These are phyloP conservation scores for Neonectria sp. DNA, from an alignment of 2,329 filamentous ascomycete species.

Conservation along the genomic window DNA sequence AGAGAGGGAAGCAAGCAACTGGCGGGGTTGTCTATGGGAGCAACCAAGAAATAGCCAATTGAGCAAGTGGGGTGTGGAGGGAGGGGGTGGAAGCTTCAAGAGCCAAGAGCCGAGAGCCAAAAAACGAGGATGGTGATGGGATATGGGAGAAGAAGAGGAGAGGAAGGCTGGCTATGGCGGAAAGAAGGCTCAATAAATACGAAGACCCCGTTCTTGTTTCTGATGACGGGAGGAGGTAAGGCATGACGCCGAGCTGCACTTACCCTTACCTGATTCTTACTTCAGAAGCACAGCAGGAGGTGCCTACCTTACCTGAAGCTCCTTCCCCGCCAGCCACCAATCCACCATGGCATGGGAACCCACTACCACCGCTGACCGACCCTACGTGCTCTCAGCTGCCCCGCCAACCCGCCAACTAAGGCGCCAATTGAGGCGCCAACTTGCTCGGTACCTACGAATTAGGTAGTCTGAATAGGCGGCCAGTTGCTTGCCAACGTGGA, in stretches of 20 bases:
- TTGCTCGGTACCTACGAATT: not conserved
- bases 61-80: not conserved
- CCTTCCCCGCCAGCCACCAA: constrained; percentile 35
- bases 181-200: constrained; percentile 28
- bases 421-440: constrained; percentile 21
- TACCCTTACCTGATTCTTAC: constrained; percentile 24
- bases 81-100: constrained; percentile 3
- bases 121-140: not conserved
- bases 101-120: not conserved
- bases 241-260: constrained; percentile 40
- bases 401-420: constrained; percentile 42
- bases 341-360: not conserved
- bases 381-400: constrained; percentile 47
- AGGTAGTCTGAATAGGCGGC: not conserved
- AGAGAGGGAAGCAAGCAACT: constrained; percentile 19
- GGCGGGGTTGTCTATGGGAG: constrained; percentile 19
- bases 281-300: constrained; percentile 7
- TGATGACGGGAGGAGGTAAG: constrained; percentile 33
- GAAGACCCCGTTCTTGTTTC: constrained; percentile 23
- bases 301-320: constrained; percentile 40
- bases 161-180: not conserved
- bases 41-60: constrained; percentile 23
- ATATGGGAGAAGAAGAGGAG: constrained; percentile 4
- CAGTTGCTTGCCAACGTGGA: not conserved
- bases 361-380: constrained; percentile 20